Evolutionary conservation across 257 asterid genomes (phyloP), one percentile per base, ranked within the genome.

Genomic region (Nyctanthes arbortristis): DNA sequence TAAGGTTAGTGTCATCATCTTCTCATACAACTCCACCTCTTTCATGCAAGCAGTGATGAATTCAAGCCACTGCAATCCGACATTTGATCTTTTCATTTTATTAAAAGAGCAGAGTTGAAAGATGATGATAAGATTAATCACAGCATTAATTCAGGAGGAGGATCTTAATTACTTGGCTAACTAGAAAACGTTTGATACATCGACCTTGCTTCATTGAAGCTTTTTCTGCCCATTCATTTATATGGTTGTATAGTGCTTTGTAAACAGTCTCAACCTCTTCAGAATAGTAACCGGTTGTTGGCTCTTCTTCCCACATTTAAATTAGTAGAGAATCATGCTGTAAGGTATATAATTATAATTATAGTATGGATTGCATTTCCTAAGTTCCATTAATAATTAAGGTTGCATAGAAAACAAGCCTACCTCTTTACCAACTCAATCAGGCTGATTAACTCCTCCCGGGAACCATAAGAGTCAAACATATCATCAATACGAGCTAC

Each of bases 231-330:
- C 78, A 59, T 18, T 82, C 84, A 29, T 75, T 78, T 30, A 79
- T 63, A 2, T 87, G 80, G 25, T 57, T 31, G 58, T 79, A 73
- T 0, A 84, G 52, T 59, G 73, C 73, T 28, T 81, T 71, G 33
- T 68, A 79, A 1, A 79, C 65, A 34, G 70, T 58, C 40, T 73
- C 66, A 16, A 84, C 87, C 34, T 63, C 75, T 73, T 79, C 58
- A 4, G 80, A 77, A 58, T 61, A 68, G 13, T 70, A 72, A 10
- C 63, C 65, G 3, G 16, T 55, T 20, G 45, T 22, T 40, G 80
- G 52, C 36, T 60, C 69, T 56, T 67, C 75, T 45, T 77, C 77
- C 89, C 89, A 84, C 70, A n/a, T n/a, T 87, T 84, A 62, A 52
- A 67, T 66, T 12, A 20, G 9, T 14, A 25, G 28, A 43, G 28